Conservation (phyloP, 75 land plant genomes). For the Cryptomeria japonica region DNA sequence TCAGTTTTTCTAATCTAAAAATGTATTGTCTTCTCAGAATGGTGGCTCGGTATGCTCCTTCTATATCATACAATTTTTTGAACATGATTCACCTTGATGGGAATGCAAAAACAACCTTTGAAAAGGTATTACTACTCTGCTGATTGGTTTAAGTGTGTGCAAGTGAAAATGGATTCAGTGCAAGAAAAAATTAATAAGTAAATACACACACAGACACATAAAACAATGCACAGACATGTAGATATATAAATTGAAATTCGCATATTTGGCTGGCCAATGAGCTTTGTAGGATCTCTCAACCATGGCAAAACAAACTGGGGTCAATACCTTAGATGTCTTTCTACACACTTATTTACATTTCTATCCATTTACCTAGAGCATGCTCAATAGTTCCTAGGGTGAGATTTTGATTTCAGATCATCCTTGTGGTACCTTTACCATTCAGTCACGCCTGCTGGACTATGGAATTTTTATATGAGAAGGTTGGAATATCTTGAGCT, state of each 20-base stretch:
- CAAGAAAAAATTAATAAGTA: not conserved
- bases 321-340: too few species aligned
- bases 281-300: too few species aligned
- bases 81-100: conserved; percentile 83
- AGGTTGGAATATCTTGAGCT: not conserved
- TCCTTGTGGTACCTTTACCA: too few species aligned
- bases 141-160: not conserved
- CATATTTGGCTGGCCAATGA: too few species aligned
- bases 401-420: too few species aligned
- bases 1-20: not conserved
- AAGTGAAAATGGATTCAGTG: not conserved
- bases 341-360: too few species aligned
- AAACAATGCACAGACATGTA: not conserved
- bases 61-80: conserved; percentile 92
- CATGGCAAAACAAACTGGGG: too few species aligned
- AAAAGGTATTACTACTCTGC: conserved; percentile 51
- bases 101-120: conserved; percentile 71
- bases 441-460: too few species aligned
- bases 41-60: conserved; percentile 99
- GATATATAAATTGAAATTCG: not conserved
- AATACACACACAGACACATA: too few species aligned
- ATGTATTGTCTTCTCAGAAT: conserved; percentile 51
- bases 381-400: too few species aligned
- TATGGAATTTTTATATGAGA: not conserved
- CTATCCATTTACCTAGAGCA: too few species aligned